Percentiles rank a stretch among this genome's conserved stretches.
Conservation (phyloP, 2,329 filamentous ascomycete genomes). For the Stemphylium lycopersici region DNA sequence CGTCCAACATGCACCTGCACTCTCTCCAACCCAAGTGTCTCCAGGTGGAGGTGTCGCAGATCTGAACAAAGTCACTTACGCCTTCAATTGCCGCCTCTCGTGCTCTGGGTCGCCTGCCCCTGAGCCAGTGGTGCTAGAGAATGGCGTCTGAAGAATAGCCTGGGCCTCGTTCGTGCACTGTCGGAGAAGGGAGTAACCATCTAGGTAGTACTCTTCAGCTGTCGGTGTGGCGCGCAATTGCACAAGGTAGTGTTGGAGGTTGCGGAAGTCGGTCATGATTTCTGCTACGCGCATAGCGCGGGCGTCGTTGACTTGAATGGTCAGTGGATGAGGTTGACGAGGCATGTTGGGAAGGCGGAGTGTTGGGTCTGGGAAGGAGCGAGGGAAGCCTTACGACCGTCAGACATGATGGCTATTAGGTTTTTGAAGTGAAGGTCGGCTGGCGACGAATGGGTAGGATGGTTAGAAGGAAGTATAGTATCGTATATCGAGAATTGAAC, state of each 20-base stretch:
- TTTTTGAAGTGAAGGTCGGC: conserved; percentile 15
- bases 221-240: conserved; percentile 59
- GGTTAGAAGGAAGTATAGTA: conserved; percentile 10
- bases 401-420: conserved; percentile 54
- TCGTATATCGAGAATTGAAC: conserved; percentile 15
- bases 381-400: conserved; percentile 58
- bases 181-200: conserved; percentile 64
- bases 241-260: conserved; percentile 64
- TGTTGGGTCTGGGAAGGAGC: conserved; percentile 1
- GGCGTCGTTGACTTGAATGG: conserved; percentile 63
- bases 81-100: conserved; percentile 62
- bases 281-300: conserved; percentile 67
- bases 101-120: conserved; percentile 57
- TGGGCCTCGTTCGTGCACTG: conserved; percentile 63
- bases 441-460: conserved; percentile 18
- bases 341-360: not conserved
- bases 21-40: not conserved
- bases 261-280: conserved; percentile 69
- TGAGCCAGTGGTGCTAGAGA: conserved; percentile 51
- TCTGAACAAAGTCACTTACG: conserved; percentile 50
- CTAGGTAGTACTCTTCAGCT: conserved; percentile 62
- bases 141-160: conserved; percentile 60
- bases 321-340: conserved; percentile 14
- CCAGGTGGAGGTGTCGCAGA: not conserved
- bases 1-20: not conserved